Conservation (phyloP, 345 rosid genomes). For the Ceriops decandra region DNA sequence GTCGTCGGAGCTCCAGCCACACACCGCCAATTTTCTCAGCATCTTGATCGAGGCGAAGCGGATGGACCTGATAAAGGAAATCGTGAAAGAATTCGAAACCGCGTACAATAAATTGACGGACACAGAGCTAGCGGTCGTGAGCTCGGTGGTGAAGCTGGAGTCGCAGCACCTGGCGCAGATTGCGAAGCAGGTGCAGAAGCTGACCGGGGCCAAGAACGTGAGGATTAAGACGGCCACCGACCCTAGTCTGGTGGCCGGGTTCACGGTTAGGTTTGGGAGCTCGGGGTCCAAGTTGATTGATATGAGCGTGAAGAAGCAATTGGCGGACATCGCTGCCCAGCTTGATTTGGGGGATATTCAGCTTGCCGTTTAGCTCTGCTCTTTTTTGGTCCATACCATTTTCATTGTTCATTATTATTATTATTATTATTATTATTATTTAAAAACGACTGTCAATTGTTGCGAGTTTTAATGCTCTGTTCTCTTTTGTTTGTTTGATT, state of each 20-base stretch:
- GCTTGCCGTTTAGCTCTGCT: slow-evolving; percentile 39
- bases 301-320: slow-evolving; percentile 93
- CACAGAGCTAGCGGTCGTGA: slow-evolving; percentile 77
- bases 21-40: slow-evolving; percentile 65
- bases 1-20: slow-evolving; percentile 45
- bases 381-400: too few relatives aligned
- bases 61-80: slow-evolving; percentile 53
- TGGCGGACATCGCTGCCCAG: slow-evolving; percentile 80
- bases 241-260: slow-evolving; percentile 82
- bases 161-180: slow-evolving; percentile 77
- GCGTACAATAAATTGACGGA: slow-evolving; percentile 62
- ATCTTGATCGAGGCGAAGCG: slow-evolving; percentile 63
- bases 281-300: slow-evolving; percentile 83
- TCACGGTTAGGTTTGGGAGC: slow-evolving; percentile 73
- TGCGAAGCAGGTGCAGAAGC: slow-evolving; percentile 88
- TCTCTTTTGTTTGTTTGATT: too few relatives aligned
- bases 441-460: background rate
- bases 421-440: background rate
- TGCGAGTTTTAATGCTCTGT: too few relatives aligned
- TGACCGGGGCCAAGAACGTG: slow-evolving; percentile 79
- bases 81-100: slow-evolving; percentile 66
- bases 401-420: background rate
- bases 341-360: slow-evolving; percentile 74
- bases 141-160: slow-evolving; percentile 76
- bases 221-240: slow-evolving; percentile 78